phyloP scores from a whole-genome alignment of 2,329 filamentous ascomycete species.

The Monosporascus cannonballus region DNA sequence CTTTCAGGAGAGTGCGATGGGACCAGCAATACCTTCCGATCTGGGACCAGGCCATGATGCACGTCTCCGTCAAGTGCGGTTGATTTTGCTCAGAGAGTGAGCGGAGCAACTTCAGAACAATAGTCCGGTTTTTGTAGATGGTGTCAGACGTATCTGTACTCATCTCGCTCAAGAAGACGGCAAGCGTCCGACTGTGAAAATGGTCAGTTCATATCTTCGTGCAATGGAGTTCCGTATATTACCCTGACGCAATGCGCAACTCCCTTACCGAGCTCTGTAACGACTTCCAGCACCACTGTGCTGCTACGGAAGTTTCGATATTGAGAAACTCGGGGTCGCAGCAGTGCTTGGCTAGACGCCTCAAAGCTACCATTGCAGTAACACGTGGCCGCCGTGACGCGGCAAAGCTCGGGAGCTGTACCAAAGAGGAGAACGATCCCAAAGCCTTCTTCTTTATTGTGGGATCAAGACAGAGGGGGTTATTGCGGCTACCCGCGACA shows the following conservation, averaged over 20 bases:
- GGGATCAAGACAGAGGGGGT: conserved; percentile 13
- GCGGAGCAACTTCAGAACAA: conserved; percentile 64
- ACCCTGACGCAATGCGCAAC: conserved; percentile 74
- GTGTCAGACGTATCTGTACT: conserved; percentile 18
- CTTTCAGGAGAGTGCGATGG: not conserved
- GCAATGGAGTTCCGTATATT: conserved; percentile 19
- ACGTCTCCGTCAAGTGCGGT: conserved; percentile 69
- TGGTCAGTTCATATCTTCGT: conserved; percentile 10
- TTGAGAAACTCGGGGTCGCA: conserved; percentile 54
- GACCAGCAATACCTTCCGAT: conserved; percentile 55
- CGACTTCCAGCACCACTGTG: conserved; percentile 76
- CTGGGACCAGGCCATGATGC: conserved; percentile 80
- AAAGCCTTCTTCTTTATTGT: conserved; percentile 33
- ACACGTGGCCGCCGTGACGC: conserved; percentile 58
- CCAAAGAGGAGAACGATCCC: conserved; percentile 39
- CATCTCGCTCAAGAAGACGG: conserved; percentile 53
- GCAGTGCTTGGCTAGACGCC: conserved; percentile 64
- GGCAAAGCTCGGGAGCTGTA: conserved; percentile 38
- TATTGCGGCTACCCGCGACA: not conserved
- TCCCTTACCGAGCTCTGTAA: conserved; percentile 81
- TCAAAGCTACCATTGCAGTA: conserved; percentile 64
- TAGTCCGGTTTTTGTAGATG: conserved; percentile 59
- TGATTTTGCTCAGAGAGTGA: conserved; percentile 64
- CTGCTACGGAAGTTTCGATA: conserved; percentile 60
- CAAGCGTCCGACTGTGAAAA: conserved; percentile 50